A percentile compares a stretch with the other conserved stretches of the same genome.
Conservation (phyloP, 1,139 yeast genomes). For the Candida pseudoviswanathii region DNA sequence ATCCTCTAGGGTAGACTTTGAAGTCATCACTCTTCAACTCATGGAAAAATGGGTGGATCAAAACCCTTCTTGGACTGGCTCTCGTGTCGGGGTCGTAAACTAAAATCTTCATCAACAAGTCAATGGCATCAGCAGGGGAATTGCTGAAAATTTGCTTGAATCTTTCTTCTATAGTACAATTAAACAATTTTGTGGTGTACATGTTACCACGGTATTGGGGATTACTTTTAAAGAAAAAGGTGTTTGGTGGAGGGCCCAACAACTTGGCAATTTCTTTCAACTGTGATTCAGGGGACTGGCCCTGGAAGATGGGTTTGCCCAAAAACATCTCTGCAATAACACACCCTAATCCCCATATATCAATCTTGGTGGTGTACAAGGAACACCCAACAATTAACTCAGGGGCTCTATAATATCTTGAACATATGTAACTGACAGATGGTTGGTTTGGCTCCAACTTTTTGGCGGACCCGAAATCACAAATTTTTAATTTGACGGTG, state of each 20-base stretch:
- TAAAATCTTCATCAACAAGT: slow-evolving; percentile 65
- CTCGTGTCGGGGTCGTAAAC: slow-evolving; percentile 75
- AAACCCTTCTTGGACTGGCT: slow-evolving; percentile 64
- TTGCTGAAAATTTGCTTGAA: slow-evolving; percentile 70
- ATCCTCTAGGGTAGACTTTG: slow-evolving; percentile 58
- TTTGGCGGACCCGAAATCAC: slow-evolving; percentile 85
- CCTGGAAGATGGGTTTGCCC: slow-evolving; percentile 82
- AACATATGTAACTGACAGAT: slow-evolving; percentile 76
- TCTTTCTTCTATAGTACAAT: slow-evolving; percentile 61
- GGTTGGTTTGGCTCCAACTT: slow-evolving; percentile 73
- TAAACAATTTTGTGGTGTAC: slow-evolving; percentile 67
- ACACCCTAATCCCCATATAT: slow-evolving; percentile 87
- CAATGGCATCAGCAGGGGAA: slow-evolving; percentile 72
- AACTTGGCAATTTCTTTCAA: slow-evolving; percentile 75
- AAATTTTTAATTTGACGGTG: slow-evolving; percentile 65
- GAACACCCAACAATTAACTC: slow-evolving; percentile 80
- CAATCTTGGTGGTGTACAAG: slow-evolving; percentile 74
- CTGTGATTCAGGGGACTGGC: slow-evolving; percentile 73
- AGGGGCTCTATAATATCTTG: slow-evolving; percentile 82
- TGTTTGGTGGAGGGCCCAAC: slow-evolving; percentile 75
- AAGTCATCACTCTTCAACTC: slow-evolving; percentile 64
- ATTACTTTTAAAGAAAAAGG: slow-evolving; percentile 71
- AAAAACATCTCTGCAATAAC: slow-evolving; percentile 82
- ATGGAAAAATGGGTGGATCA: slow-evolving; percentile 73
- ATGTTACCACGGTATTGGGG: slow-evolving; percentile 76